These are phyloP conservation scores for Pleurotus pulmonarius DNA, from an alignment of 768 basidiomycete species.

Conservation along the genomic window DNA sequence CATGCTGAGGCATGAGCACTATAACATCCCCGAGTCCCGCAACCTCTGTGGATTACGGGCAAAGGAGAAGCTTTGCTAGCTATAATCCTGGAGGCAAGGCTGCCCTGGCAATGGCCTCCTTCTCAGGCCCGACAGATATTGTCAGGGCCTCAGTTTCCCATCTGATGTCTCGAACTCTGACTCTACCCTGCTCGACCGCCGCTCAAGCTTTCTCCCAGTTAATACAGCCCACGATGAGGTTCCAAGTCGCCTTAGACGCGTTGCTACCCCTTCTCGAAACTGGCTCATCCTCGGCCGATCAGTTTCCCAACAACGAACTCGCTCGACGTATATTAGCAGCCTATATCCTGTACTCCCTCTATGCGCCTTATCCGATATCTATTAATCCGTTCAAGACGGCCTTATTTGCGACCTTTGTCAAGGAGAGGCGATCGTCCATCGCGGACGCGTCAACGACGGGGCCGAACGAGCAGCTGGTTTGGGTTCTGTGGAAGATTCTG, in stretches of 20 bases:
- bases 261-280: conserved; percentile 68
- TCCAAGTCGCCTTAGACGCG: conserved; percentile 82
- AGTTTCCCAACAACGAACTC: conserved; percentile 37
- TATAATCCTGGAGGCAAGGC: not conserved
- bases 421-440: conserved; percentile 63
- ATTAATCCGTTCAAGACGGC: conserved; percentile 83
- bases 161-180: conserved; percentile 61
- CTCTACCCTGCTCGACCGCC: conserved; percentile 73
- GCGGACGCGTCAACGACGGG: conserved; percentile 43
- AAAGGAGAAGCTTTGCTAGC: not conserved
- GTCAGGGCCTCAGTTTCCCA: conserved; percentile 63
- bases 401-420: conserved; percentile 60
- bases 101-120: not conserved
- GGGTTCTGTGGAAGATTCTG: conserved; percentile 85
- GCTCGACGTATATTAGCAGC: conserved; percentile 73
- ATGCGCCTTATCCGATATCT: conserved; percentile 73
- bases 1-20: conserved; percentile 7
- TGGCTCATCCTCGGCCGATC: conserved; percentile 44
- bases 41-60: not conserved
- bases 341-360: conserved; percentile 77
- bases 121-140: conserved; percentile 29
- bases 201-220: conserved; percentile 73
- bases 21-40: not conserved
- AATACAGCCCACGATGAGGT: conserved; percentile 71
- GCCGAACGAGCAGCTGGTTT: conserved; percentile 74